Conservation (phyloP, 306 rosid species). For the Sindora glabra region DNA sequence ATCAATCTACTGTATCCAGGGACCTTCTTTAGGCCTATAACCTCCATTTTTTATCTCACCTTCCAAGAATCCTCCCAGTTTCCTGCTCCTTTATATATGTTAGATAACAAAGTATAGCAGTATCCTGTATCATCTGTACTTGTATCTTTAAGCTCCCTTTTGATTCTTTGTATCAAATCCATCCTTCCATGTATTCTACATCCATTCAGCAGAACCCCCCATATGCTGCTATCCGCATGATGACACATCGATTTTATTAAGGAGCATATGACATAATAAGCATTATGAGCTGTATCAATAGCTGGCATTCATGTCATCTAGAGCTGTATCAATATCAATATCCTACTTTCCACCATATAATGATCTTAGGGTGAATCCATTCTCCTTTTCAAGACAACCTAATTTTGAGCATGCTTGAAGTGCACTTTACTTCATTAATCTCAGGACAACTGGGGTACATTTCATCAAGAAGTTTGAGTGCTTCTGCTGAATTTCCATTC, state of each 20-base stretch:
- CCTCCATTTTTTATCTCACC: conserved; percentile 69
- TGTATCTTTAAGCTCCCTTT: conserved; percentile 36
- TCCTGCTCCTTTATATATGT: conserved; percentile 76
- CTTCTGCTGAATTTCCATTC: conserved; percentile 61
- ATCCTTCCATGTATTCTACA: conserved; percentile 69
- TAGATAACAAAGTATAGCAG: conserved; percentile 78
- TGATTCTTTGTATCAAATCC: conserved; percentile 51
- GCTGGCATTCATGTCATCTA: conserved; percentile 86
- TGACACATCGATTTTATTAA: conserved; percentile 46
- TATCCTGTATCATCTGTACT: conserved; percentile 75
- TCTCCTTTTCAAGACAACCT: conserved; percentile 76
- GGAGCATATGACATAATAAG: too few relatives aligned
- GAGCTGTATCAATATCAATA: conserved; percentile 54
- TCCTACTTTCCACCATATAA: conserved; percentile 45
- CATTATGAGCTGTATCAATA: conserved; percentile 50
- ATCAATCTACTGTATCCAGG: conserved; percentile 78
- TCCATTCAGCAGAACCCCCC: conserved; percentile 83
- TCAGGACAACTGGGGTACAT: conserved; percentile 44
- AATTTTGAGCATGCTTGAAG: conserved; percentile 84
- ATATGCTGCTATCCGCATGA: conserved; percentile 62
- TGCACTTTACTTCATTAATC: conserved; percentile 60
- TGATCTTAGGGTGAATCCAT: conserved; percentile 77
- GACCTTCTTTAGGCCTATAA: conserved; percentile 65
- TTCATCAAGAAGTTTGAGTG: conserved; percentile 62
- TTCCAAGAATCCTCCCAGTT: conserved; percentile 69